These are phyloP conservation scores for Kodamaea hsintzibuensis DNA, from an alignment of 805 yeast species.

Conservation along the genomic window DNA sequence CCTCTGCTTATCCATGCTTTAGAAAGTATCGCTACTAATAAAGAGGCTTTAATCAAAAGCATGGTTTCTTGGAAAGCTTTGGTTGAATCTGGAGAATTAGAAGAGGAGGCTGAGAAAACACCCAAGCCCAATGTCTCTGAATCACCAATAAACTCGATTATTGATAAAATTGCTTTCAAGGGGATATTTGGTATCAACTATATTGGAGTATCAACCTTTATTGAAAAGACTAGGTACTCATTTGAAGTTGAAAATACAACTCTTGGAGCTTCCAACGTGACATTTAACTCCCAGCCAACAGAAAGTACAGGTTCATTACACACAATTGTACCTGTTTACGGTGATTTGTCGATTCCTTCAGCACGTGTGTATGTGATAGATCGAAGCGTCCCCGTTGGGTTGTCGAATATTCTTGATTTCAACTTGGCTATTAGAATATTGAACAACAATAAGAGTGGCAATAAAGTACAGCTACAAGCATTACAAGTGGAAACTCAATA, in stretches of 20 bases:
- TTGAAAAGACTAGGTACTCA: conserved; percentile 32
- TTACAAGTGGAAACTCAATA: conserved; percentile 60
- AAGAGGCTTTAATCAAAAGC: conserved; percentile 10
- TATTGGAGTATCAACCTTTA: conserved; percentile 35
- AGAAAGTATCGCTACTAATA: conserved; percentile 14
- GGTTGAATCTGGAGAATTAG: not conserved
- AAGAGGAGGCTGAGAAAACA: not conserved
- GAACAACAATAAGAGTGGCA: conserved; percentile 28
- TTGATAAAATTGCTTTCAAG: conserved; percentile 19
- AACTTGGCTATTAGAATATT: conserved; percentile 44
- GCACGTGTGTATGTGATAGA: conserved; percentile 42
- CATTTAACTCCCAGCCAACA: conserved; percentile 7
- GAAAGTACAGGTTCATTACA: conserved; percentile 3
- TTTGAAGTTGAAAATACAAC: conserved; percentile 30
- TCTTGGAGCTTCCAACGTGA: conserved; percentile 13
- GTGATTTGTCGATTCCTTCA: conserved; percentile 43
- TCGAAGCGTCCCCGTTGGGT: conserved; percentile 39
- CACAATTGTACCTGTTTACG: conserved; percentile 31
- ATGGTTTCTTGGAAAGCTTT: conserved; percentile 12
- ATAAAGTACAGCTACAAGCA: conserved; percentile 32
- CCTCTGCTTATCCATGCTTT: conserved; percentile 25
- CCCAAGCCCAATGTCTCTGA: not conserved
- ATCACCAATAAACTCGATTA: not conserved
- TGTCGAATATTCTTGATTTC: conserved; percentile 45
- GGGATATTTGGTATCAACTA: conserved; percentile 32